Conservation (phyloP, 2,329 filamentous ascomycete species). For the Ploettnerulaceae sp. region DNA sequence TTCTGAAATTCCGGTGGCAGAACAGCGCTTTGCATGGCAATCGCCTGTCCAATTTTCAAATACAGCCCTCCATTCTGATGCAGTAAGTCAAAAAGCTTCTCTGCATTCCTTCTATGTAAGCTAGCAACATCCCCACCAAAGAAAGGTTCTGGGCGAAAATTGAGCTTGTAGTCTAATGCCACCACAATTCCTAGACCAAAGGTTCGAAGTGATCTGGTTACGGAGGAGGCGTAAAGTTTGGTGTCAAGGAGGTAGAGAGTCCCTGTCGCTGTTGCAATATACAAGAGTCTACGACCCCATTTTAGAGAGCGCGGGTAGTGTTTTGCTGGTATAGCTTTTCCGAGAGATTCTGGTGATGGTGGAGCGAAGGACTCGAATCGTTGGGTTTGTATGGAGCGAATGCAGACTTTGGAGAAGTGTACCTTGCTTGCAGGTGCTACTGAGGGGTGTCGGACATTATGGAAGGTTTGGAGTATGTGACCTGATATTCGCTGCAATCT, state of each 20-base stretch:
- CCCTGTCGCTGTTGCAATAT: constrained; percentile 55
- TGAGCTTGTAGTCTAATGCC: constrained; percentile 92
- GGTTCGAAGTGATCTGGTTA: constrained; percentile 74
- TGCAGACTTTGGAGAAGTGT: constrained; percentile 9
- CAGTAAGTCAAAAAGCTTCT: constrained; percentile 75
- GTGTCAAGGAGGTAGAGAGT: constrained; percentile 64
- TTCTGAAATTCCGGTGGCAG: constrained; percentile 90
- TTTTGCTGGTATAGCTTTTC: constrained; percentile 64
- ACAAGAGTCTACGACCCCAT: constrained; percentile 71
- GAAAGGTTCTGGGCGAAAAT: constrained; percentile 78
- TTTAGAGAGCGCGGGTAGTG: constrained; percentile 64
- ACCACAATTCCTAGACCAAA: constrained; percentile 76
- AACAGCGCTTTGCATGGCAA: constrained; percentile 95
- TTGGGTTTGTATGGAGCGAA: constrained; percentile 34
- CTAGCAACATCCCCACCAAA: constrained; percentile 69
- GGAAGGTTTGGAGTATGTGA: constrained; percentile 4
- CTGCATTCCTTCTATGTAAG: constrained; percentile 78
- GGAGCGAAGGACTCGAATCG: constrained; percentile 64
- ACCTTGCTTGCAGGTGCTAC: constrained; percentile 2
- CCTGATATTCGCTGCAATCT: constrained; percentile 8
- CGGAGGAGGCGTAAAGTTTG: constrained; percentile 71
- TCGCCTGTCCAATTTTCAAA: constrained; percentile 95
- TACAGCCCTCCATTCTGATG: constrained; percentile 88
- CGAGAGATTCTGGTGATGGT: constrained; percentile 73
- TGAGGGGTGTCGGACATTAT: constrained; percentile 14